Evolutionary conservation across 2,329 filamentous ascomycete genomes (phyloP).

Genomic region (Sordariomycetes sp.): DNA sequence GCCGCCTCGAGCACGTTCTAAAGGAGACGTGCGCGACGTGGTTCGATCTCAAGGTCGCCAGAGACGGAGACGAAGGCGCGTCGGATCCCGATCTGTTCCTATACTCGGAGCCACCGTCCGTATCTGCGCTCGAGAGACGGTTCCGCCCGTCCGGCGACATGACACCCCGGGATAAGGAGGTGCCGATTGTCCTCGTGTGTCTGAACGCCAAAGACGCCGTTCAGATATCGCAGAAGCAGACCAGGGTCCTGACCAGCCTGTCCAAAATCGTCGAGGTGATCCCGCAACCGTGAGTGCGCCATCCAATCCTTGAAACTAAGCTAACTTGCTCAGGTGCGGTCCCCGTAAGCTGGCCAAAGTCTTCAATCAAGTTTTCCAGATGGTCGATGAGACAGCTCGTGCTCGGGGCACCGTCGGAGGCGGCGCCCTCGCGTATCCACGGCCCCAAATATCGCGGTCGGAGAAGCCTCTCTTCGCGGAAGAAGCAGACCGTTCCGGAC

Average conservation of each 20-base stretch:
- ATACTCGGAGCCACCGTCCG: conserved; percentile 16
- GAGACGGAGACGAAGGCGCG: conserved; percentile 4
- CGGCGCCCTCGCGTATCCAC: too few species aligned
- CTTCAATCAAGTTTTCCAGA: conserved; percentile 5
- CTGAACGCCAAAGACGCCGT: conserved; percentile 18
- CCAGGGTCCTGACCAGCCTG: conserved; percentile 10
- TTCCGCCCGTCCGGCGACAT: conserved; percentile 6
- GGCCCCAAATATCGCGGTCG: too few species aligned
- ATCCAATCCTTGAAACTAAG: not conserved
- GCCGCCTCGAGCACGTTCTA: conserved; percentile 17
- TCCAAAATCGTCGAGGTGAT: conserved; percentile 17
- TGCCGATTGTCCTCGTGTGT: conserved; percentile 18
- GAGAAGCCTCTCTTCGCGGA: too few species aligned
- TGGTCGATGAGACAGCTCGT: not conserved
- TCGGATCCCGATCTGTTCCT: conserved; percentile 13
- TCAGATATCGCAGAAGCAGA: conserved; percentile 12
- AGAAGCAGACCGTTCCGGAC: too few species aligned
- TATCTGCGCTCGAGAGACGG: conserved; percentile 7
- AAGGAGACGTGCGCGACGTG: conserved; percentile 19
- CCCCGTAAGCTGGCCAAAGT: conserved; percentile 19
- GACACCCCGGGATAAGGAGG: conserved; percentile 3
- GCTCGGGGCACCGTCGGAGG: too few species aligned
- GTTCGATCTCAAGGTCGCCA: conserved; percentile 21
- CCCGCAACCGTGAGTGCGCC: conserved; percentile 17
- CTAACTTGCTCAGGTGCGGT: conserved; percentile 11